These are phyloP conservation scores for Nemania sp. DNA, from an alignment of 2,329 filamentous ascomycete species.

Conservation along the genomic window DNA sequence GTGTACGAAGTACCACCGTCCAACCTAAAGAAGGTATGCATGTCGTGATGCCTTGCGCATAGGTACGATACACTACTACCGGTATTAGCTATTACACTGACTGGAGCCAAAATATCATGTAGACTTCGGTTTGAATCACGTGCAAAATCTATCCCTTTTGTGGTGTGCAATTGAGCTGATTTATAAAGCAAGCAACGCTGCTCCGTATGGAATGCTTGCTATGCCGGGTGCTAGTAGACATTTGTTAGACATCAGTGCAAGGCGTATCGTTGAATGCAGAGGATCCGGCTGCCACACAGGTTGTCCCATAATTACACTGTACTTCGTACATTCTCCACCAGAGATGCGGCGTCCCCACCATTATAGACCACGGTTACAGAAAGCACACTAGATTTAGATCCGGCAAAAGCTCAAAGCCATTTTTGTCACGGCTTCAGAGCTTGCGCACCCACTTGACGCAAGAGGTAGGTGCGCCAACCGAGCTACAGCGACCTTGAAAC, in stretches of 20 bases:
- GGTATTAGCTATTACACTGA: too few species aligned
- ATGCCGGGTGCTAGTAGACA: conserved; percentile 19
- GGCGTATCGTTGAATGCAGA: conserved; percentile 20
- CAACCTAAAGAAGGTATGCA: too few species aligned
- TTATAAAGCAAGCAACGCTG: too few species aligned
- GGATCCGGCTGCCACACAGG: too few species aligned
- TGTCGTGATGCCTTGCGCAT: too few species aligned
- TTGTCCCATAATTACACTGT: too few species aligned
- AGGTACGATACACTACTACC: too few species aligned
- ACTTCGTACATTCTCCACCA: conserved; percentile 12
- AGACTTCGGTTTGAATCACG: conserved; percentile 19
- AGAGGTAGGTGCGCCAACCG: background rate
- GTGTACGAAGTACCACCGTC: too few species aligned
- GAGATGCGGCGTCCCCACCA: conserved; percentile 28
- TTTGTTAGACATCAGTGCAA: too few species aligned
- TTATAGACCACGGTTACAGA: conserved; percentile 30
- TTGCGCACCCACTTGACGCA: conserved; percentile 4
- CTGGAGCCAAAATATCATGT: conserved; percentile 19
- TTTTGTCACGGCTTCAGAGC: conserved; percentile 13
- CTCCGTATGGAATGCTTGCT: conserved; percentile 22
- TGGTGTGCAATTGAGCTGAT: too few species aligned
- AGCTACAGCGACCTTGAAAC: too few species aligned
- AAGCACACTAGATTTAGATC: conserved; percentile 26
- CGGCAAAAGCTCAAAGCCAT: conserved; percentile 29
- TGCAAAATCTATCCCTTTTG: too few species aligned